Evolutionary conservation across 2,329 filamentous ascomycete genomes (phyloP), one percentile per base, ranked within the genome.

Genomic region (Colletotrichum truncatum): DNA sequence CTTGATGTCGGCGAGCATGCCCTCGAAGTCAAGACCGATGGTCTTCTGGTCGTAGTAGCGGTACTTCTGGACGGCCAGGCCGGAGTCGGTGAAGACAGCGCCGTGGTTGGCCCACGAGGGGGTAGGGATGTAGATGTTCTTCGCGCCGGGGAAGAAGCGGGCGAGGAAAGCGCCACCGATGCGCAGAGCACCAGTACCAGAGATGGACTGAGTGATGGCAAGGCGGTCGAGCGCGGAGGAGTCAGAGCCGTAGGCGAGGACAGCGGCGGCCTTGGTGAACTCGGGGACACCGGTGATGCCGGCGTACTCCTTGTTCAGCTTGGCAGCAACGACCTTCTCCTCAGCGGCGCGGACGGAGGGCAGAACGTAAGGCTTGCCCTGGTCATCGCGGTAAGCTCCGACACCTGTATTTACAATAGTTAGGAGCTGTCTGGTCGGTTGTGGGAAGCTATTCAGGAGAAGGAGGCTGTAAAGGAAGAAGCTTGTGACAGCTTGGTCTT

Each of bases 41-140:
- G 95, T 98, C 78, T 97, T 91, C 87, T 97, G 97, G 89, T 98
- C 93, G 87, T 98, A 99, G 90, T 99, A 99, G 74, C 93, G 88
- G 88, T 99, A 99, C 84, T 94, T 93, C 83, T 94, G 90, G 68
- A 98, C 94, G 81, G 93, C 87, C 70, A 99, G 88, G 63, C 94
- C 93, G 30, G 93, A 92, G 81, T 98, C 94, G 82, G 88, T 91
- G 89, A 99, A 98, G 80, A 99, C 93, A 70, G 95, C 94, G 78
- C 89, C 93, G 87, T 99, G 96, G 88, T 99, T 98, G 74, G 95
- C 96, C 96, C 96, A 99, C 73, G 93, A 97, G 55, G 96, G 96
- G 62, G 86, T 94, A 68, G 96, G 96, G 78, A 99, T 94, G 86
- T 97, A 98, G 83, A 99, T 93, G 80, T 92, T 93, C 90, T 98